Evolutionary conservation across 768 basidiomycete species (phyloP).

Genomic region (Boletus vermiculosoides): DNA sequence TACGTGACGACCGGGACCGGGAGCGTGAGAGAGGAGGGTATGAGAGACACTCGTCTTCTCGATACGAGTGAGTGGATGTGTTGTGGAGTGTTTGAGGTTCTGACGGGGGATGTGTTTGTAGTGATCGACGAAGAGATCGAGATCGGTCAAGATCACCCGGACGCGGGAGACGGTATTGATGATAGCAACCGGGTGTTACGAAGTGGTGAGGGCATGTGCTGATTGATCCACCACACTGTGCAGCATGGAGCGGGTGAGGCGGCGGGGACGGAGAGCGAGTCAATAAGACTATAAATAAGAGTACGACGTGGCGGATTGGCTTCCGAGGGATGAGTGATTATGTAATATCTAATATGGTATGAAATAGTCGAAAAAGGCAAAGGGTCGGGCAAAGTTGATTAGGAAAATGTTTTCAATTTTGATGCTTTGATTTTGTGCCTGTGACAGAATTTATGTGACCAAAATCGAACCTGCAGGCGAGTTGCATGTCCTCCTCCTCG

Average conservation of each 20-base stretch:
- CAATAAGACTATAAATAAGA: neutral
- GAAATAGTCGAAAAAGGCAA: slow-evolving; percentile 11
- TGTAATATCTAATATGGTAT: slow-evolving; percentile 21
- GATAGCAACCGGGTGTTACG: neutral
- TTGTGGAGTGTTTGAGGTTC: slow-evolving; percentile 16
- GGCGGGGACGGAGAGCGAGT: neutral
- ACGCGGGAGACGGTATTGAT: slow-evolving; percentile 52
- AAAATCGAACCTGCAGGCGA: slow-evolving; percentile 8
- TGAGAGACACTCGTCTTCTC: slow-evolving; percentile 64
- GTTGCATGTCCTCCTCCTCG: slow-evolving; percentile 25
- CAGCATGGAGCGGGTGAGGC: slow-evolving; percentile 31
- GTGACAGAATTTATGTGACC: slow-evolving; percentile 37
- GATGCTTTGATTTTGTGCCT: slow-evolving; percentile 31
- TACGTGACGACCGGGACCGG: slow-evolving; percentile 65
- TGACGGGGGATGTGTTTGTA: slow-evolving; percentile 28
- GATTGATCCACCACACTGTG: slow-evolving; percentile 15
- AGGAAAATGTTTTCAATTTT: slow-evolving; percentile 33
- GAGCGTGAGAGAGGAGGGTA: slow-evolving; percentile 68
- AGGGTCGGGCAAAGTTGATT: slow-evolving; percentile 20
- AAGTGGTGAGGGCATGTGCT: slow-evolving; percentile 1
- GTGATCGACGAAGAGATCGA: slow-evolving; percentile 69
- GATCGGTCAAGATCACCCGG: slow-evolving; percentile 75
- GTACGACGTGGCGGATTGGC: slow-evolving; percentile 3
- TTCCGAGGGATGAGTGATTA: slow-evolving; percentile 6
- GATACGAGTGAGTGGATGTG: slow-evolving; percentile 63